Percentiles rank a stretch among this genome's conserved stretches.
Evolutionary conservation across 2,329 filamentous ascomycete genomes (phyloP).

Genomic region (Talaromyces sp.): DNA sequence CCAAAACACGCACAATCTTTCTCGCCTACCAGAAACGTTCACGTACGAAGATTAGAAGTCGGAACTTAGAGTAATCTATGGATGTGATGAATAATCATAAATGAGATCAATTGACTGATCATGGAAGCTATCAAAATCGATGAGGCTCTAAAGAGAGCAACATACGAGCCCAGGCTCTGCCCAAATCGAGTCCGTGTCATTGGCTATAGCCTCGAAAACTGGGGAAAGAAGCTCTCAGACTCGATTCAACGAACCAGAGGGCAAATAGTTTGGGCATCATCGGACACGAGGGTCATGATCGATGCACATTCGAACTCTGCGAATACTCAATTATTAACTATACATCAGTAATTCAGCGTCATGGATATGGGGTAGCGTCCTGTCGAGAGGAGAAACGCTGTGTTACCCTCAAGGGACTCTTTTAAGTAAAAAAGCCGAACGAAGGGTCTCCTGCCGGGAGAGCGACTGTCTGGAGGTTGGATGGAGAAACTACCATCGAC

Average conservation of each 20-base stretch:
- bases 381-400: neutral
- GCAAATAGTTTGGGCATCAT: neutral
- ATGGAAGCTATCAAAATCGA: neutral
- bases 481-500: neutral
- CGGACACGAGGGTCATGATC: conserved; percentile 2
- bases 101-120: too few species aligned
- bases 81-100: neutral
- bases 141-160: neutral
- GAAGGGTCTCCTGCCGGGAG: neutral
- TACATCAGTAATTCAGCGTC: neutral
- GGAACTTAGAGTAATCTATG: too few species aligned
- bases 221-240: conserved; percentile 1
- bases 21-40: too few species aligned
- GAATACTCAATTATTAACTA: conserved; percentile 15
- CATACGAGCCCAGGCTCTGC: conserved; percentile 9
- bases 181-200: conserved; percentile 17
- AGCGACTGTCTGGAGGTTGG: conserved; percentile 13
- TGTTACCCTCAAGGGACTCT: neutral
- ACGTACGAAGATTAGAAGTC: too few species aligned
- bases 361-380: neutral
- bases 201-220: neutral
- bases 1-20: neutral
- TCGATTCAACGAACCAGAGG: neutral
- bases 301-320: conserved; percentile 16
- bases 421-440: neutral